phyloP scores from a whole-genome alignment of 2,329 filamentous ascomycete genomes.

The Epichloe amarillans region DNA sequence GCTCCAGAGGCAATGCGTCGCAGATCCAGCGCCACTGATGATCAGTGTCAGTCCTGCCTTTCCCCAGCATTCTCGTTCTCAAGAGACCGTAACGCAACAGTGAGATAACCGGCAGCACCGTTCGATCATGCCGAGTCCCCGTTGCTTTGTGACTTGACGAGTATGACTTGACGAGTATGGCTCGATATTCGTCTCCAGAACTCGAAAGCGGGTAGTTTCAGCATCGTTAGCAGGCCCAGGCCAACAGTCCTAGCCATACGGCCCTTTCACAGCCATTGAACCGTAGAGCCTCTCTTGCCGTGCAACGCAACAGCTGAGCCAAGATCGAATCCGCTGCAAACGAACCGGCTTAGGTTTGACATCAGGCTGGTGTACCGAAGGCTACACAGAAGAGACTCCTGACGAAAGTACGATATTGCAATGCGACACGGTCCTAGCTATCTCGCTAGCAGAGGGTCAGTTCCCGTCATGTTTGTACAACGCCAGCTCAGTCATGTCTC shows the following conservation, averaged over 20 bases:
- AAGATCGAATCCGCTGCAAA: neutral
- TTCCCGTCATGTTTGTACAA: neutral
- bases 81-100: neutral
- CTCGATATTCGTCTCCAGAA: neutral
- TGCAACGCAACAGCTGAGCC: neutral
- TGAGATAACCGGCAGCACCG: neutral
- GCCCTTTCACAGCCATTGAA: neutral
- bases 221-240: neutral
- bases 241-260: no score
- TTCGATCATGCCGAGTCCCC: neutral
- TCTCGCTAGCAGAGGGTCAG: constrained; percentile 1
- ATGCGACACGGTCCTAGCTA: neutral
- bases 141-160: neutral
- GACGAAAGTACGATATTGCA: neutral
- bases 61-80: neutral
- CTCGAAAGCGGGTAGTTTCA: neutral
- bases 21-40: neutral
- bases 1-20: neutral
- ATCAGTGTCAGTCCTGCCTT: neutral
- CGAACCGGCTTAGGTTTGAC: neutral
- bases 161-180: neutral
- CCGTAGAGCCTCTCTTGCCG: neutral
- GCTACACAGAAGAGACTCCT: neutral
- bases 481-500: constrained; percentile 5
- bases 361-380: neutral